phyloP scores from a whole-genome alignment of 495 filamentous ascomycete species.

The Podospora conica region DNA sequence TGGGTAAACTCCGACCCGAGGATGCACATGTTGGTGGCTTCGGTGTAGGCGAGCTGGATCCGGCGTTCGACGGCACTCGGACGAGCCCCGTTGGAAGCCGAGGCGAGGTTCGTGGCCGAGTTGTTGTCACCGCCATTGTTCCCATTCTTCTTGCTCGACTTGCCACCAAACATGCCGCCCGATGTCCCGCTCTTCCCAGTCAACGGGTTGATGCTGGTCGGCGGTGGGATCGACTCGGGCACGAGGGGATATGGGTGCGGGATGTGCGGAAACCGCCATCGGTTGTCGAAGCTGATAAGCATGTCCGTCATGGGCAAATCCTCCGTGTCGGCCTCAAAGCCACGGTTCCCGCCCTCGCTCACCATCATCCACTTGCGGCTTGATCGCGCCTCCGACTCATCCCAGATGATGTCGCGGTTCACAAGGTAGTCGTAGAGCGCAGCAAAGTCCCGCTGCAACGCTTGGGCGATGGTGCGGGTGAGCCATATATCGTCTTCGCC shows the following conservation, averaged over 20 bases:
- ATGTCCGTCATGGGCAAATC: constrained; percentile 62
- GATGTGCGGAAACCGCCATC: constrained; percentile 57
- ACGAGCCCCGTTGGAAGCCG: constrained; percentile 15
- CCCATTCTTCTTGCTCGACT: constrained; percentile 33
- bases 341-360: constrained; percentile 41
- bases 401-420: constrained; percentile 61
- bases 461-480: constrained; percentile 49
- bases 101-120: not conserved
- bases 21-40: constrained; percentile 62
- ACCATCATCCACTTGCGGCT: constrained; percentile 59
- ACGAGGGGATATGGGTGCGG: constrained; percentile 64
- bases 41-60: constrained; percentile 57
- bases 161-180: constrained; percentile 21
- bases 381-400: constrained; percentile 48
- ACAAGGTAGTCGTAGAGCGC: constrained; percentile 69
- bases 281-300: constrained; percentile 60
- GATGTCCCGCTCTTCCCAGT: constrained; percentile 2
- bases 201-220: constrained; percentile 7
- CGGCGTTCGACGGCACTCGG: constrained; percentile 35
- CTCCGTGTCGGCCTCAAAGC: constrained; percentile 54
- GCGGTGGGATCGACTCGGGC: constrained; percentile 44
- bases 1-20: constrained; percentile 49
- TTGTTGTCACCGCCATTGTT: constrained; percentile 8
- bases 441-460: constrained; percentile 60
- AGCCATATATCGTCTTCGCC: constrained; percentile 54